Percentiles rank a stretch among this genome's conserved stretches.
Evolutionary conservation across 148 eudicot genomes (phyloP).

Genomic region (Rhododendron ferrugineum): DNA sequence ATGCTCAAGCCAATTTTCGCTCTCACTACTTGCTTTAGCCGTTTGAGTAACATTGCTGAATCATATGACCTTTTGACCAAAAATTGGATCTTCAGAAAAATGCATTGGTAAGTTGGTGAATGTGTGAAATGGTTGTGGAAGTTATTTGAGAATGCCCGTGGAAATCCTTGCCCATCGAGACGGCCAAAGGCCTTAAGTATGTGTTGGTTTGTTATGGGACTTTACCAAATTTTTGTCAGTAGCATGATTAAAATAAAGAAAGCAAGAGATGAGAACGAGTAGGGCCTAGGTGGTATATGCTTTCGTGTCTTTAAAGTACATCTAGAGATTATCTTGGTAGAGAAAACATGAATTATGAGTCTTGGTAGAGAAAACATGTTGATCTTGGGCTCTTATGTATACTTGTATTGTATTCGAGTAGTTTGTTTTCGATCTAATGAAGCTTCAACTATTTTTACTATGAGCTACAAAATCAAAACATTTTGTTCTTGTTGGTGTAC

Average conservation of each 20-base stretch:
- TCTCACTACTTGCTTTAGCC: not conserved
- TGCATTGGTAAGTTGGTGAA: not conserved
- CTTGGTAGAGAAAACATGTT: not conserved
- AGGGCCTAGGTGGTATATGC: not conserved
- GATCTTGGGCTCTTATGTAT: not conserved
- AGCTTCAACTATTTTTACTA: not conserved
- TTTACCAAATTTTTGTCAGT: not conserved
- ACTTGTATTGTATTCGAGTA: too few relatives aligned
- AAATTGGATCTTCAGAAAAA: not conserved
- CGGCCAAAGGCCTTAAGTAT: not conserved
- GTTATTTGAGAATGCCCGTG: not conserved
- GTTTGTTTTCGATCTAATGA: not conserved
- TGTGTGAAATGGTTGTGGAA: not conserved
- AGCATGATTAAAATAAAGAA: not conserved
- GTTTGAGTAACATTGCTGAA: not conserved
- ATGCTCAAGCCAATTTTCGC: not conserved
- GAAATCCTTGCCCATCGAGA: not conserved
- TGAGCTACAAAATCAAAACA: too few relatives aligned
- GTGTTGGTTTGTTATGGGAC: not conserved
- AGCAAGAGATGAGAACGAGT: not conserved
- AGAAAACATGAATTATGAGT: not conserved
- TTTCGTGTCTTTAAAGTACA: not conserved
- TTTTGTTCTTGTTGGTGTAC: not conserved
- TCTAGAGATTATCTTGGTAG: not conserved
- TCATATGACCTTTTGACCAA: not conserved